Evolutionary conservation across 805 yeast species (phyloP), one percentile per base, ranked within the genome.

Genomic region (Allodekkera sacchari): DNA sequence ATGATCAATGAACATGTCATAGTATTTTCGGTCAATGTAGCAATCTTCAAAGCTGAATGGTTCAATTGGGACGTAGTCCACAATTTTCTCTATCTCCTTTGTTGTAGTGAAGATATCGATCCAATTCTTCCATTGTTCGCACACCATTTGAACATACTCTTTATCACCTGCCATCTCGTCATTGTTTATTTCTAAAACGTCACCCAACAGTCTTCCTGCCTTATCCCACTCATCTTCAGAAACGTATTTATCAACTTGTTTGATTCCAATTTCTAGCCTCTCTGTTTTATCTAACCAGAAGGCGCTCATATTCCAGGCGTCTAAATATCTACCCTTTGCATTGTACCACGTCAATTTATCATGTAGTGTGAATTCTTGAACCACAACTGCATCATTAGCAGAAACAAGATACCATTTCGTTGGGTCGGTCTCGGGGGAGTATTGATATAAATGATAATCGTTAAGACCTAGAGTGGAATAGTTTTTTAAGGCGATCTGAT

Each of bases 271-370:
- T 23, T 64, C 58, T 8, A 79, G 52, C 30, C 89, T 55, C 37
- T 73, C 72, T 4, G 48, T 37, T 8, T 65, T 62, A 7, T 63
- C 53, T 2, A 79, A 59, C 39, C 83, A 59, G 41, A 68, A 70
- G 30, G 65, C 71, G 36, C 92, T 71, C 48, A 84, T 74, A 25
- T 67, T 65, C 94, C 95, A 89, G 0, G 96, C 96, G 26, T 76
- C 76, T 12, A 63, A 55, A 45, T 56, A 83, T 32, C 61, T 54
- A 2, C 66, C 65, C 23, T 61, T 68, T 1, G 73, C 73, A 4
- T 74, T 36, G 36, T 65, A 79, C 96, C 96, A 89, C 4, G 73
- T 60, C 27, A 78, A 67, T 36, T 79, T 72, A 50, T 88, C 97
- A 18, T 61, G 53, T 16, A 80, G 55, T 32, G 74, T 76, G n/a